Conservation (phyloP, 2,329 filamentous ascomycete genomes). For the Colletotrichum orbiculare region DNA sequence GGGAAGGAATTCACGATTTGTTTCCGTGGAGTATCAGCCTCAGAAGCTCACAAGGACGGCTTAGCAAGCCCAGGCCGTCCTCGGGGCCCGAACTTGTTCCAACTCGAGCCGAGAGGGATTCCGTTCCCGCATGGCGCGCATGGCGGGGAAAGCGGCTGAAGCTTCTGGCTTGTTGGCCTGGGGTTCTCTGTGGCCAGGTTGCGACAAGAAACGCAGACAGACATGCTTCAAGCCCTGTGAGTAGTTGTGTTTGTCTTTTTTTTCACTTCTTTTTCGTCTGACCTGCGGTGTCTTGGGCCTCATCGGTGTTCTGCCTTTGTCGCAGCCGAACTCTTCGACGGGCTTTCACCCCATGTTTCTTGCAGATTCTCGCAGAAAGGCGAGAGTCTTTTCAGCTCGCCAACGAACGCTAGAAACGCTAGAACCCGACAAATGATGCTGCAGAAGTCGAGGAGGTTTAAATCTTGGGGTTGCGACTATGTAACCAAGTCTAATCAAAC, state of each 20-base stretch:
- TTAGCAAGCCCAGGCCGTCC: not conserved
- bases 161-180: slow-evolving; percentile 13
- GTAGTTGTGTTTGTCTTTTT: no score
- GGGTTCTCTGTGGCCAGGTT: no score
- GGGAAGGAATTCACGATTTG: slow-evolving; percentile 7
- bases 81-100: not conserved
- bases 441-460: no score
- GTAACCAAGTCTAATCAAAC: no score
- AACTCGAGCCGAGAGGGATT: not conserved
- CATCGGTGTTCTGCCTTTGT: slow-evolving; percentile 8
- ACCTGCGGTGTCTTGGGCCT: slow-evolving; percentile 22
- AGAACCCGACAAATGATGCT: no score
- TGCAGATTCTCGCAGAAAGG: not conserved
- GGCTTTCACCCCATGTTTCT: not conserved
- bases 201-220: not conserved
- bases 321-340: slow-evolving; percentile 9
- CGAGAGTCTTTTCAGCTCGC: not conserved
- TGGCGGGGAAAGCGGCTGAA: slow-evolving; percentile 9
- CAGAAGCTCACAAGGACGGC: not conserved
- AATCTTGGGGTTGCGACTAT: no score
- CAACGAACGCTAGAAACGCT: not conserved
- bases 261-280: slow-evolving; percentile 7
- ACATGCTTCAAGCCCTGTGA: not conserved
- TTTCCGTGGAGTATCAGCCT: not conserved
- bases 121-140: slow-evolving; percentile 1